Evolutionary conservation across 495 filamentous ascomycete genomes (phyloP).

Genomic region (Tetracladium setigerum): DNA sequence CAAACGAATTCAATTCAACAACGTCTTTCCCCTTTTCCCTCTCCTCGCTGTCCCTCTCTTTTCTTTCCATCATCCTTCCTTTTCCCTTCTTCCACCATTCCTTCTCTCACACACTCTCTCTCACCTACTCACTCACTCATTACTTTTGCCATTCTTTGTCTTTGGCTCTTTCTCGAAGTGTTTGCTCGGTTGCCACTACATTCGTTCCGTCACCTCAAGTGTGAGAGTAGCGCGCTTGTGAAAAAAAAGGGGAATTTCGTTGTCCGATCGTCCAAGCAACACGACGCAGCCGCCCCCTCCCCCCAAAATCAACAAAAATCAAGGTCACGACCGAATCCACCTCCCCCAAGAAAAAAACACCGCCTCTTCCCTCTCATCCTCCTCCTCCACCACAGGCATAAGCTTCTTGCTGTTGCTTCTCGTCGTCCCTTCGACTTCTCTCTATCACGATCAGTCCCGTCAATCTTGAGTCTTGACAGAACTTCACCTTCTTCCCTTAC

Average conservation of each 20-base stretch:
- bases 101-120: no score
- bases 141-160: not conserved
- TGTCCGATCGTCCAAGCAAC: conserved; percentile 18
- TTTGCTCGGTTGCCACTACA: conserved; percentile 4
- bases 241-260: conserved; percentile 13
- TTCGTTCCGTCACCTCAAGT: conserved; percentile 15
- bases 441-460: no score
- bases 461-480: no score
- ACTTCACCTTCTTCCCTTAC: no score
- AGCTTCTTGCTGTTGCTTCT: conserved; percentile 2
- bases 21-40: conserved; percentile 18
- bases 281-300: conserved; percentile 9
- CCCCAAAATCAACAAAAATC: conserved; percentile 17
- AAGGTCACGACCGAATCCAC: conserved; percentile 3
- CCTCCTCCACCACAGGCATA: no score
- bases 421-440: conserved; percentile 1
- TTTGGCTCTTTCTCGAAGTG: not conserved
- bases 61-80: not conserved
- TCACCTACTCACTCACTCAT: no score
- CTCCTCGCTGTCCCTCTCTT: conserved; percentile 18
- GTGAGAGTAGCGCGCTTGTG: no score
- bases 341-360: conserved; percentile 7
- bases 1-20: no score
- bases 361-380: conserved; percentile 9
- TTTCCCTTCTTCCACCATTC: not conserved